Evolutionary conservation across 1,139 yeast genomes (phyloP), one percentile per base, ranked within the genome.

Genomic region (Hyphopichia burtonii): DNA sequence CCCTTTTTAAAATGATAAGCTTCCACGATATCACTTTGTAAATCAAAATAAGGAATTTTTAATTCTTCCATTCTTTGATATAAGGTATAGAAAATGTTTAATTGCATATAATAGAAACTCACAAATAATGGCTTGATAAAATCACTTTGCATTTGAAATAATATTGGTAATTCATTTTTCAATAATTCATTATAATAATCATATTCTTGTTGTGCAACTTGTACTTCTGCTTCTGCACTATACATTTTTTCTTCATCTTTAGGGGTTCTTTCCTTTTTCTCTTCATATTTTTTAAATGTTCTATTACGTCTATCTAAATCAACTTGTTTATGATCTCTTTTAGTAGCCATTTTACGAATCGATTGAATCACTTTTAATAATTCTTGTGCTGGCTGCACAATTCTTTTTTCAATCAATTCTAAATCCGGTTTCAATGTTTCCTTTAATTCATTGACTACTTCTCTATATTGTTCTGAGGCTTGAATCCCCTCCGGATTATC

Each of bases 401-500:
- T 83, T 58, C 96, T 80, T 43, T 89, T 78, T 53, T 93, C 98
- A 54, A 93, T 89, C 68, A 94, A 78, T 54, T 89, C 96, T 61
- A 93, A 74, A 62, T 93, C 99, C 0, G 99, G 99, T 59, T 88
- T 84, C 57, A 93, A 74, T 1, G 90, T 82, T 44, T 81, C 84
- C 66, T 91, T 94, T 53, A 93, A 71, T 50, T 90, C 96, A 40
- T 81, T 78, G 36, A 93, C 96, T 46, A 90, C 86, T 39, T 80
- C 95, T 44, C 96, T 74, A 65, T 91, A 93, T 61, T 86, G 95
- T 58, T 87, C 96, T 55, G 96, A 82, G 1, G 99, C 99, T 55
- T 86, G 81, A 50, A 93, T 89, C 53, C 98, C 99, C 45, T 91
- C 94, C 4, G 97, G 98, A 58, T 91, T 90, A 52, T 95, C 97